phyloP scores from a whole-genome alignment of 345 rosid genomes.

The Salix viminalis region DNA sequence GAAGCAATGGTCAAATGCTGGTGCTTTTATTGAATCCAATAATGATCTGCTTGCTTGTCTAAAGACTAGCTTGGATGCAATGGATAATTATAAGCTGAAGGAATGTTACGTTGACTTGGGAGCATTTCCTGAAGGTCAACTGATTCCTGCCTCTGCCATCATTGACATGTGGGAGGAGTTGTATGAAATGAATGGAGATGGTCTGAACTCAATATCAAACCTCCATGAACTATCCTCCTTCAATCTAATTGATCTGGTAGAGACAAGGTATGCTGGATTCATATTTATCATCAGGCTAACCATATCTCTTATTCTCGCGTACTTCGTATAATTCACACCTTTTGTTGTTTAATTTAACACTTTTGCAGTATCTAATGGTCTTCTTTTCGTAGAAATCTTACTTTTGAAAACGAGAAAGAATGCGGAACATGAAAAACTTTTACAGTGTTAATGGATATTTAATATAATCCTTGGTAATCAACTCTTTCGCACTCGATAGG shows the following conservation, averaged over 20 bases:
- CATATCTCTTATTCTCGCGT: too few relatives aligned
- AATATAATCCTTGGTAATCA: too few relatives aligned
- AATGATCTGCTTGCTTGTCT: slow-evolving; percentile 22
- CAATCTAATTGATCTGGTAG: slow-evolving; percentile 37
- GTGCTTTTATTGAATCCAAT: slow-evolving; percentile 17
- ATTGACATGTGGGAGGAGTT: slow-evolving; percentile 55
- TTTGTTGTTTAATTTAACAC: too few relatives aligned
- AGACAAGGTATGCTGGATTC: slow-evolving; percentile 30
- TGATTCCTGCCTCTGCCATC: slow-evolving; percentile 42
- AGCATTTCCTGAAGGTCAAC: slow-evolving; percentile 54
- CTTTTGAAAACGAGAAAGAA: too few relatives aligned
- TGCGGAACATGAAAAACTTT: too few relatives aligned
- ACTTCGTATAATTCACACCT: too few relatives aligned
- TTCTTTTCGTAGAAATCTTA: too few relatives aligned
- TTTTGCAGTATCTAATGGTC: too few relatives aligned
- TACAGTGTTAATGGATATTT: too few relatives aligned
- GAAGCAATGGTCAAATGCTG: slow-evolving; percentile 27
- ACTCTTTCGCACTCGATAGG: too few relatives aligned
- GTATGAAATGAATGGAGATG: slow-evolving; percentile 25
- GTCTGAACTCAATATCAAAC: slow-evolving; percentile 19
- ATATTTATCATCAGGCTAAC: too few relatives aligned
- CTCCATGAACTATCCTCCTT: slow-evolving; percentile 39
- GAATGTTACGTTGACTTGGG: slow-evolving; percentile 62
- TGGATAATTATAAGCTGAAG: slow-evolving; percentile 21
- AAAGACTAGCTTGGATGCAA: slow-evolving; percentile 38